Conservation (phyloP, 2,329 filamentous ascomycete species). For the Colletotrichum chlorophyti region DNA sequence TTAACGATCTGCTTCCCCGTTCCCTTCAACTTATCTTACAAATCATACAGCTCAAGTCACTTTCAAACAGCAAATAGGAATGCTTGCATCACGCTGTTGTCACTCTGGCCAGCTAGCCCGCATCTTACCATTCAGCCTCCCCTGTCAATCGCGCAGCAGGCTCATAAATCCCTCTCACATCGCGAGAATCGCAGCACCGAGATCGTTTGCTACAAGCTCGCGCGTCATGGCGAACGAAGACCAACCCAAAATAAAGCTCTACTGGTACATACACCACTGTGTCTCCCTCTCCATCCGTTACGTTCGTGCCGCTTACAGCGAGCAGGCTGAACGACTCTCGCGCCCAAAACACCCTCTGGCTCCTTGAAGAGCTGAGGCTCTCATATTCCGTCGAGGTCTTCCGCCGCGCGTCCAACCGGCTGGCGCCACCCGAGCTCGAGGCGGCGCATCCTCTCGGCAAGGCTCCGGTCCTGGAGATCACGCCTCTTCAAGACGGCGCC, state of each 20-base stretch:
- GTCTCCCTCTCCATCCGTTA: too few species aligned
- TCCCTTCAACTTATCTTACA: too few species aligned
- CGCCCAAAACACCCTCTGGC: constrained; percentile 83
- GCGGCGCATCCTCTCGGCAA: constrained; percentile 86
- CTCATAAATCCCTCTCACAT: neutral
- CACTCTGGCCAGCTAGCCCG: neutral
- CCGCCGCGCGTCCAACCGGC: constrained; percentile 62
- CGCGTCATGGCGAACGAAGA: constrained; percentile 32
- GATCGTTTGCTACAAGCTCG: neutral
- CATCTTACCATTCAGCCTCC: neutral
- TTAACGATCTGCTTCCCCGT: too few species aligned
- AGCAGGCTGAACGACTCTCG: constrained; percentile 87
- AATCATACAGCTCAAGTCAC: too few species aligned
- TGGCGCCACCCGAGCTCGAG: constrained; percentile 78
- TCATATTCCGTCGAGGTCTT: constrained; percentile 82
- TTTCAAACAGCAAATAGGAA: neutral
- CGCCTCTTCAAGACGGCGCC: constrained; percentile 36
- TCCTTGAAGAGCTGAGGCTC: constrained; percentile 81
- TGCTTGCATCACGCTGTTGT: neutral
- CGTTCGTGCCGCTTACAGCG: too few species aligned
- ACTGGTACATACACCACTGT: too few species aligned
- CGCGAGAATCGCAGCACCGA: neutral
- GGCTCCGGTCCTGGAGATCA: constrained; percentile 77
- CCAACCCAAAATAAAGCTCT: constrained; percentile 64
- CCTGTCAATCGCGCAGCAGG: neutral